Conservation (phyloP, 2,329 filamentous ascomycete genomes). For the Clonostachys rhizophaga region DNA sequence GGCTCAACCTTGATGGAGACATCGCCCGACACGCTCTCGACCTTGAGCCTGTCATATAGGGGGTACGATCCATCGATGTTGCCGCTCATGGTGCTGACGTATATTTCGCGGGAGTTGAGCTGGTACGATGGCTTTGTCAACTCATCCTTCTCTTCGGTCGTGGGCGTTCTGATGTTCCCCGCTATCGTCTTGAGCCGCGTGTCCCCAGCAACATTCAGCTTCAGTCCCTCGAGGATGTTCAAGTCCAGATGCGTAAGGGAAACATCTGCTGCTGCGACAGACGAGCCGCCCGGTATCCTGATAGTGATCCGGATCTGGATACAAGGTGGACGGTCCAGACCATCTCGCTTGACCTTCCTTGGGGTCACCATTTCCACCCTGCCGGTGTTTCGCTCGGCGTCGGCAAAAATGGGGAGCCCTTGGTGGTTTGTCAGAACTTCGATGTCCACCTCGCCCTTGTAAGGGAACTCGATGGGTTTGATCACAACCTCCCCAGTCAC, state of each 20-base stretch:
- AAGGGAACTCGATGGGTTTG: conserved; percentile 16
- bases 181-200: conserved; percentile 25
- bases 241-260: conserved; percentile 31
- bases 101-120: conserved; percentile 35
- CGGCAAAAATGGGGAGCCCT: conserved; percentile 23
- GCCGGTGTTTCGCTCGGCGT: conserved; percentile 27
- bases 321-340: conserved; percentile 28
- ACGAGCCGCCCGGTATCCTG: conserved; percentile 33
- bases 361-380: conserved; percentile 32
- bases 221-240: conserved; percentile 30
- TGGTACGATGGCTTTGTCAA: conserved; percentile 23
- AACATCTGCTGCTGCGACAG: conserved; percentile 29
- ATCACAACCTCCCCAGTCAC: conserved; percentile 41
- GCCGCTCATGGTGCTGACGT: conserved; percentile 35
- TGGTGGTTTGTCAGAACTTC: conserved; percentile 40
- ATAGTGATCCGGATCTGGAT: conserved; percentile 41
- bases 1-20: conserved; percentile 34
- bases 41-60: conserved; percentile 39
- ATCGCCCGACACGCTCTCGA: conserved; percentile 38
- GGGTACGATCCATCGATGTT: conserved; percentile 43
- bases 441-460: conserved; percentile 29
- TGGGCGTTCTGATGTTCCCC: conserved; percentile 31
- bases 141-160: conserved; percentile 10
- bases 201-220: conserved; percentile 19
- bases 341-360: conserved; percentile 17